phyloP scores from a whole-genome alignment of 306 rosid genomes.

The apple (Malus domestica) region ASM211411v1 NC_041805.1:24411001-24411500 shows the following conservation, averaged over 20 bases:
- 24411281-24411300: conserved; percentile 35
- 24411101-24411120: conserved; percentile 46
- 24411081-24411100: conserved; percentile 51
- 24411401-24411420: neutral
- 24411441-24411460: conserved; percentile 47
- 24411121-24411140: conserved; percentile 45
- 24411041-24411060: conserved; percentile 37
- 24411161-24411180: conserved; percentile 31
- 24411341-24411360: conserved; percentile 39
- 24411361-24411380: neutral
- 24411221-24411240: conserved; percentile 42
- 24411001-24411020: neutral
- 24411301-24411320: conserved; percentile 40
- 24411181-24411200: conserved; percentile 47
- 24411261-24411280: conserved; percentile 37
- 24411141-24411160: conserved; percentile 29
- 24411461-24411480: conserved; percentile 34
- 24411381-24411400: neutral
- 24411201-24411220: conserved; percentile 43
- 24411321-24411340: conserved; percentile 43
- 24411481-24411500: conserved; percentile 21
- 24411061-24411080: conserved; percentile 38
- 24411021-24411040: neutral
- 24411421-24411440: conserved; percentile 21
- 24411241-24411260: conserved; percentile 38